These are phyloP conservation scores for Xylogone sp. DNA, from an alignment of 2,329 filamentous ascomycete species.

Conservation along the genomic window DNA sequence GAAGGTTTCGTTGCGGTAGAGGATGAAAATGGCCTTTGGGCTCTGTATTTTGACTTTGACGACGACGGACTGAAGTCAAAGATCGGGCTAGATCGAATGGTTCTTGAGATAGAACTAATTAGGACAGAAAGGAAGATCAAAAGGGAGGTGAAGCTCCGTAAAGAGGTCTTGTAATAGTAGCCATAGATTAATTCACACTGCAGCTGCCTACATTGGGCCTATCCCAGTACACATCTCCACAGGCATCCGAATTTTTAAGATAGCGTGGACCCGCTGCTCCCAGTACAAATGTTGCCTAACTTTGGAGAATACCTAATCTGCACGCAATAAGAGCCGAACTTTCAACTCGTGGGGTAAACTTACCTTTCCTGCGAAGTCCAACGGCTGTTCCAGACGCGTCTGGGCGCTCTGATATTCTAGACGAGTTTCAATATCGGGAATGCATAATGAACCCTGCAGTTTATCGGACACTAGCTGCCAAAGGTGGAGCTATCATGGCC, in stretches of 20 bases:
- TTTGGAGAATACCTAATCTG: too few relatives aligned
- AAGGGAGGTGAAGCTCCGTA: constrained; percentile 4
- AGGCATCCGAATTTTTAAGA: too few relatives aligned
- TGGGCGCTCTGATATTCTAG: not conserved
- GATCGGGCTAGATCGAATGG: constrained; percentile 41
- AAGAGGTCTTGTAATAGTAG: too few relatives aligned
- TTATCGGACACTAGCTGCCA: not conserved
- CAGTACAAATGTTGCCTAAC: too few relatives aligned
- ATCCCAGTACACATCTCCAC: too few relatives aligned
- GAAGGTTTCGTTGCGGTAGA: constrained; percentile 56
- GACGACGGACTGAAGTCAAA: constrained; percentile 41
- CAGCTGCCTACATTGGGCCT: too few relatives aligned
- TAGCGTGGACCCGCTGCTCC: too few relatives aligned
- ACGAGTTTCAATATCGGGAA: constrained; percentile 10
- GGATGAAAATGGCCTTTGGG: constrained; percentile 47
- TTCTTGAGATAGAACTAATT: constrained; percentile 52
- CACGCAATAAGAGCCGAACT: too few relatives aligned
- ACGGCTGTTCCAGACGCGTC: too few relatives aligned
- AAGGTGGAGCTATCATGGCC: not conserved
- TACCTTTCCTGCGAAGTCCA: too few relatives aligned
- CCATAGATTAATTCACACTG: too few relatives aligned
- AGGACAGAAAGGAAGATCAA: constrained; percentile 44
- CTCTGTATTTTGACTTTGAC: constrained; percentile 48
- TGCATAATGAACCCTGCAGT: not conserved
- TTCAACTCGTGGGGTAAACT: too few relatives aligned